Evolutionary conservation across 2,329 filamentous ascomycete species (phyloP).

Genomic region (Cercospora zeae-maydis): DNA sequence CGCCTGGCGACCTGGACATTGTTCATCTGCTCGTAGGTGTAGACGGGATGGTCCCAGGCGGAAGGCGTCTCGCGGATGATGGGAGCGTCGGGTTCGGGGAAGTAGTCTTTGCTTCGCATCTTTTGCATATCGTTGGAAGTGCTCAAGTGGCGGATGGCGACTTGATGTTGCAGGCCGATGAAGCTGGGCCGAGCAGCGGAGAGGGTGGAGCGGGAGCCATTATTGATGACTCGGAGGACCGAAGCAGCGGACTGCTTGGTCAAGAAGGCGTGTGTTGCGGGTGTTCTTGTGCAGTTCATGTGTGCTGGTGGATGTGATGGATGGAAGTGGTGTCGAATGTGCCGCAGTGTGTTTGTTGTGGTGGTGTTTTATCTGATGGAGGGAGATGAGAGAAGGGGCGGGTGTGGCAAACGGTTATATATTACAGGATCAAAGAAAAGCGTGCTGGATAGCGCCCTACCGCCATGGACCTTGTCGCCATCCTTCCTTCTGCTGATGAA

Average conservation of each 20-base stretch:
- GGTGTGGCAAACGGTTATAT: slow-evolving; percentile 10
- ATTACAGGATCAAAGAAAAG: neutral
- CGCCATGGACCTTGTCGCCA: neutral
- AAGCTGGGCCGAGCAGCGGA: slow-evolving; percentile 35
- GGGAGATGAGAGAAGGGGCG: slow-evolving; percentile 4
- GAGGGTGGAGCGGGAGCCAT: slow-evolving; percentile 29
- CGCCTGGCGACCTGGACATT: slow-evolving; percentile 72
- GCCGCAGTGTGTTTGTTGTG: neutral
- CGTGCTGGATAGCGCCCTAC: neutral
- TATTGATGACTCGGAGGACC: slow-evolving; percentile 39
- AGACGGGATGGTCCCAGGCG: slow-evolving; percentile 54
- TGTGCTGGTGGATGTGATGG: neutral
- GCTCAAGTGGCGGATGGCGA: slow-evolving; percentile 40
- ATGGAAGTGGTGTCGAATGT: neutral
- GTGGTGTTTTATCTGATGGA: neutral
- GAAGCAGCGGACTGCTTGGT: slow-evolving; percentile 32
- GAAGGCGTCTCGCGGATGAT: slow-evolving; percentile 45
- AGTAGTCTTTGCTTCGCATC: slow-evolving; percentile 41
- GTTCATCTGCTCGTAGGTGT: slow-evolving; percentile 75
- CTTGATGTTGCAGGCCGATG: slow-evolving; percentile 33
- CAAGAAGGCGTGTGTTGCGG: slow-evolving; percentile 11
- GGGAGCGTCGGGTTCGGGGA: slow-evolving; percentile 44
- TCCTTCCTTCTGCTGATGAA: neutral
- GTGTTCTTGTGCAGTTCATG: slow-evolving; percentile 15
- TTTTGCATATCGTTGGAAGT: slow-evolving; percentile 36